Conservation (phyloP, 305 asterid genomes). For the Fraxinus xanthoxyloides region DNA sequence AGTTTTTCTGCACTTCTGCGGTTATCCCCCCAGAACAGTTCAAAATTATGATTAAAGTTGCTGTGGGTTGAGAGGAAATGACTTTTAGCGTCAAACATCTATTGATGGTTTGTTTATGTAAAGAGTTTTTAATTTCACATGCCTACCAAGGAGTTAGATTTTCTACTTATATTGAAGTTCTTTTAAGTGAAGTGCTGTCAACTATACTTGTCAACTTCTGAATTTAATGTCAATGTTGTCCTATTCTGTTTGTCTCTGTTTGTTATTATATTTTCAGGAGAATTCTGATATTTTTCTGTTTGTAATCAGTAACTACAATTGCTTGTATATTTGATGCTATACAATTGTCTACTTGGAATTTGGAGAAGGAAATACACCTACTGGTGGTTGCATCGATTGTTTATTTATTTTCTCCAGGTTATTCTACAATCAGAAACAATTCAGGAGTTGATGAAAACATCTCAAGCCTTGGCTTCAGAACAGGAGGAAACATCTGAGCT, state of each 20-base stretch:
- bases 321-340: not conserved
- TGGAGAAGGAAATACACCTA: not conserved
- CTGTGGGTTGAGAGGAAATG: not conserved
- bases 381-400: conserved; percentile 1
- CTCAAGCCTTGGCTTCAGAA: conserved; percentile 65
- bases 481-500: conserved; percentile 77
- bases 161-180: not conserved
- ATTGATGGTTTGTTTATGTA: not conserved
- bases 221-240: not conserved
- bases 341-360: not conserved
- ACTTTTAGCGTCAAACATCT: not conserved
- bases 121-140: not conserved
- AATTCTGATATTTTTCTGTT: not conserved
- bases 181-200: not conserved
- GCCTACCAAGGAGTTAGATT: not conserved
- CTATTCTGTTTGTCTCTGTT: not conserved
- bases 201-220: not conserved
- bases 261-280: not conserved
- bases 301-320: not conserved
- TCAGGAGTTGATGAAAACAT: conserved; percentile 90
- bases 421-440: conserved; percentile 92
- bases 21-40: not conserved
- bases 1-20: not conserved
- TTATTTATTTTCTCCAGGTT: conserved; percentile 45
- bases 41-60: not conserved